phyloP scores from a whole-genome alignment of 176 grass and related monocot genomes.

The Oryza nivara region DNA sequence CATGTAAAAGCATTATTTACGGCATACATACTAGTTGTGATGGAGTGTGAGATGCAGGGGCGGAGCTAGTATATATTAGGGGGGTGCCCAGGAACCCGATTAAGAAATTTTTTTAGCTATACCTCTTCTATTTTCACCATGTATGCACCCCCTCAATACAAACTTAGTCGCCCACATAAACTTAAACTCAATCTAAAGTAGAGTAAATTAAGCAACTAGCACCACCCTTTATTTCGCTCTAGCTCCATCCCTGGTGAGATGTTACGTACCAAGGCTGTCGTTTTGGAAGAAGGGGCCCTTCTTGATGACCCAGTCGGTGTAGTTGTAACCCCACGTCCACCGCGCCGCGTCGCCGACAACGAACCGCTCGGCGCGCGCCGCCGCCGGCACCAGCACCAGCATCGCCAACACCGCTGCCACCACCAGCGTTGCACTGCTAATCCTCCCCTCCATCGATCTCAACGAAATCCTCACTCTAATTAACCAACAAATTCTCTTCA shows the following conservation, averaged over 20 bases:
- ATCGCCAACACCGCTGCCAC: conserved; percentile 5
- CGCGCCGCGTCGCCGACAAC: conserved; percentile 70
- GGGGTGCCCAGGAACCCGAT: no score
- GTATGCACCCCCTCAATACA: no score
- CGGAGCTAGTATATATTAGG: no score
- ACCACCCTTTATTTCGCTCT: no score
- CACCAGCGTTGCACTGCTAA: neutral
- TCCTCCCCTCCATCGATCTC: conserved; percentile 15
- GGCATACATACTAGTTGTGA: no score
- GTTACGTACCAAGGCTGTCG: conserved; percentile 60
- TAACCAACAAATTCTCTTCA: neutral
- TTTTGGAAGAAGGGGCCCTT: conserved; percentile 83
- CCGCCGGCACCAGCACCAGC: conserved; percentile 30
- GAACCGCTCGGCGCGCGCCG: conserved; percentile 51
- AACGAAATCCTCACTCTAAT: neutral
- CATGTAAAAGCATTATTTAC: neutral
- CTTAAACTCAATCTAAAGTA: no score
- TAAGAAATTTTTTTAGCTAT: no score
- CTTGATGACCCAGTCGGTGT: conserved; percentile 82
- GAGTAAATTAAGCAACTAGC: no score
- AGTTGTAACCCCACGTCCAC: conserved; percentile 96
- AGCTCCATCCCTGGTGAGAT: no score
- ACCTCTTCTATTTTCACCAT: no score
- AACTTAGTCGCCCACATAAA: no score
- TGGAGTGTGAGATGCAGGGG: no score